Evolutionary conservation across 2,329 filamentous ascomycete genomes (phyloP).

Genomic region (Atkinsonella texensis): DNA sequence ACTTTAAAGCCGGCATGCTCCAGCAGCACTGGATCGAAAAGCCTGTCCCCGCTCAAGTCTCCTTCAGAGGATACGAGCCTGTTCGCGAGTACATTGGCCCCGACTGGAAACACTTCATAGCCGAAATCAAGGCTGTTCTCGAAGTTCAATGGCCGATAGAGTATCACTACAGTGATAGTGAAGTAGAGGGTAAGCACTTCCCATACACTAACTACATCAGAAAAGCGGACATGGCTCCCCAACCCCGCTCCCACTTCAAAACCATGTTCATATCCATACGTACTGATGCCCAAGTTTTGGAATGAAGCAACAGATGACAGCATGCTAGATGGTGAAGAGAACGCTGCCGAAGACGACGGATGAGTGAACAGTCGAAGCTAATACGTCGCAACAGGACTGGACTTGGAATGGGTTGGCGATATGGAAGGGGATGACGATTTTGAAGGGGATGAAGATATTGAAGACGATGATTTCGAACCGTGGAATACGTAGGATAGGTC

Average conservation of each 20-base stretch:
- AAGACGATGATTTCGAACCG: background rate
- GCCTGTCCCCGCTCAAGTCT: constrained; percentile 4
- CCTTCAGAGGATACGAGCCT: constrained; percentile 4
- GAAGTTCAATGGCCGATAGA: constrained; percentile 4
- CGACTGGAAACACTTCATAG: constrained; percentile 24
- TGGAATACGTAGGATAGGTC: background rate
- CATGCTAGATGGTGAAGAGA: background rate
- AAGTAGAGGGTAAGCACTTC: background rate
- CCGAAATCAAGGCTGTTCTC: constrained; percentile 15
- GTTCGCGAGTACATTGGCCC: constrained; percentile 19
- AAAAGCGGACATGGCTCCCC: background rate
- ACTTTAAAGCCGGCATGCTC: constrained; percentile 20
- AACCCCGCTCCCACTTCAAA: background rate
- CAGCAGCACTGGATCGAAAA: constrained; percentile 14
- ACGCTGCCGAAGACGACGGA: constrained; percentile 4
- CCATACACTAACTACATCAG: background rate
- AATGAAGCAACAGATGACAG: background rate
- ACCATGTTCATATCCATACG: background rate
- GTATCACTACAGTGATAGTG: background rate
- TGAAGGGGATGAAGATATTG: too few species aligned
- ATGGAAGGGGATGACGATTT: too few species aligned
- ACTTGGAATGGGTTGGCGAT: background rate
- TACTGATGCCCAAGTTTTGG: background rate
- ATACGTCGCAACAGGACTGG: background rate
- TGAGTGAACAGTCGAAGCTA: background rate